phyloP scores from a whole-genome alignment of 768 basidiomycete genomes.

The Rhodotorula diobovata region DNA sequence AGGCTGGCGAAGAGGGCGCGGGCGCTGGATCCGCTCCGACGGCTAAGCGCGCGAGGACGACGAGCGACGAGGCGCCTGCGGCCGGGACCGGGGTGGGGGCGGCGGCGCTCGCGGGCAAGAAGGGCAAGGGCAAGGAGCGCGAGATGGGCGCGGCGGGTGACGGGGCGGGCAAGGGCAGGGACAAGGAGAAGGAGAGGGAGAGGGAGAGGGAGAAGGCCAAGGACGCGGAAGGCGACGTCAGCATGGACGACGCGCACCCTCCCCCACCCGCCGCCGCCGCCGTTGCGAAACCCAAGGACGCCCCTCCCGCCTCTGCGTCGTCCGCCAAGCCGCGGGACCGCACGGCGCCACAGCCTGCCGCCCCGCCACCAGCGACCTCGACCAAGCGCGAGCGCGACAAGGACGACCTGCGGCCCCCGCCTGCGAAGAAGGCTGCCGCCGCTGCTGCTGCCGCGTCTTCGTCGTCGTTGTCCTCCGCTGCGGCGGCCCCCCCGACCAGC shows the following conservation, averaged over 20 bases:
- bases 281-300: constrained; percentile 1
- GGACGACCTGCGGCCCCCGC: background rate
- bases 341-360: background rate
- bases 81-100: no score
- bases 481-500: background rate
- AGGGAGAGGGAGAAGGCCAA: background rate
- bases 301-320: background rate
- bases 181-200: background rate
- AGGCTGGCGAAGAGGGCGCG: background rate
- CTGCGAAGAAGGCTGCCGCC: constrained; percentile 17
- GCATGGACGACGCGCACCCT: background rate
- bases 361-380: background rate
- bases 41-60: constrained; percentile 7
- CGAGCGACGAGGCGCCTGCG: background rate
- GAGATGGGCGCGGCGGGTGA: no score
- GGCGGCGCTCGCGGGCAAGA: background rate
- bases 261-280: background rate
- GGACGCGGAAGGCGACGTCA: background rate
- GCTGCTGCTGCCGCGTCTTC: background rate
- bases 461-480: background rate
- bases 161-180: background rate
- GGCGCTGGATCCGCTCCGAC: background rate
- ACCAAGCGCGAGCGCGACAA: constrained; percentile 18
- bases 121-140: background rate
- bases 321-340: background rate